Conservation (phyloP, 2,329 filamentous ascomycete genomes). For the Fusarium newnesense region DNA sequence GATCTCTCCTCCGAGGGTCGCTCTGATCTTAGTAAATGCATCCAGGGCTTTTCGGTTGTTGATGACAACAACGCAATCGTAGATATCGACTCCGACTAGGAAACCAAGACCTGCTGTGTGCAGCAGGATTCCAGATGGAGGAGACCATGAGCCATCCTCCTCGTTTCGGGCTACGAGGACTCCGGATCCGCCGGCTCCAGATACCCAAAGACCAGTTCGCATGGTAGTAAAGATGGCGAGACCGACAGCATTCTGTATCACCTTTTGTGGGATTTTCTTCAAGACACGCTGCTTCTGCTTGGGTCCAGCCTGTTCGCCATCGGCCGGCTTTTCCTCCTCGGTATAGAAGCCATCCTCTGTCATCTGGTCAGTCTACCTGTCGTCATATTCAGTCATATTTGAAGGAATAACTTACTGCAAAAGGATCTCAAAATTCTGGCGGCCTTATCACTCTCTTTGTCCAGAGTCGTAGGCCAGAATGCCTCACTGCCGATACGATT, state of each 20-base stretch:
- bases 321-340: constrained; percentile 45
- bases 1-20: constrained; percentile 81
- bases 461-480: constrained; percentile 86
- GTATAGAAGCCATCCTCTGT: constrained; percentile 65
- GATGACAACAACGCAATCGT: constrained; percentile 88
- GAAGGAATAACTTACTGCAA: constrained; percentile 70
- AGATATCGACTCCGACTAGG: constrained; percentile 83
- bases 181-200: constrained; percentile 73
- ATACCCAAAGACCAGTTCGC: constrained; percentile 73
- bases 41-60: constrained; percentile 80
- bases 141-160: constrained; percentile 76
- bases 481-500: constrained; percentile 84
- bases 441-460: constrained; percentile 90
- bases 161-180: constrained; percentile 68
- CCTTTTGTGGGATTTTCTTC: constrained; percentile 64
- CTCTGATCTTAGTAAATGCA: constrained; percentile 78
- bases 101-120: constrained; percentile 84
- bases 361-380: neutral
- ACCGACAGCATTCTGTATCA: constrained; percentile 72
- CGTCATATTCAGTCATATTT: accelerated
- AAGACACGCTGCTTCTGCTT: constrained; percentile 58
- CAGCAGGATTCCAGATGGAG: constrained; percentile 82
- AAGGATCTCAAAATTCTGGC: constrained; percentile 85
- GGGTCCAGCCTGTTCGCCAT: constrained; percentile 43
- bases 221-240: constrained; percentile 78